Base-by-base conservation (phyloP, 371 early-diverging fungal species). In the Syncephalastrum sp. region DNA sequence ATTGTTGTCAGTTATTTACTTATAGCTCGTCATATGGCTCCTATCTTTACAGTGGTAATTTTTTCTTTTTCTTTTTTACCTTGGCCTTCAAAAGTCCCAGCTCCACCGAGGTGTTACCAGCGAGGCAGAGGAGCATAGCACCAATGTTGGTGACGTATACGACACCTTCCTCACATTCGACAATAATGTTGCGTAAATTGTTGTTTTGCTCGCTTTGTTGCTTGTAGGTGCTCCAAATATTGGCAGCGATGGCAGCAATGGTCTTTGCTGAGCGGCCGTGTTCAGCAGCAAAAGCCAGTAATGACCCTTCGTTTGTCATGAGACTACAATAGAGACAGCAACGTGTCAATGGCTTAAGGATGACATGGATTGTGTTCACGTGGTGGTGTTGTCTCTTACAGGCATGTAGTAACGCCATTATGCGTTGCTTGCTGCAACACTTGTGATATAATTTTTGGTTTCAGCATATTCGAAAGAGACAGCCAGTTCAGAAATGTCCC, bases 201-300 rank as follows among this genome's bases (percentile, higher is more conserved):
- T 72, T 63, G 57, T 65, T 61, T 13, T 46, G 62, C 47, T 61
- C 69, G 51, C 77, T 63, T 60, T 27, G 43, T 44, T 86, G 81
- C 64, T 87, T 85, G 49, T 90, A 89, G 8, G 86, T 86, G 33
- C 80, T 81, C 90, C 92, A 91, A n/a, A 89, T 79, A 65, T 88
- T 89, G 54, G 88, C 83, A 3, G 84, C 84, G 42, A 90, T 85
- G 16, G 92, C 90, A 10, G 90, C 87, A 58, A 84, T 75, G 47
- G 83, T 79, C 38, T 81, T 82, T 1, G 88, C 89, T 24, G 84
- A 80, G 29, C 78, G 74, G 50, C 84, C 87, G 15, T 82, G 71
- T 17, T 81, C 83, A 24, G 88, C 86, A 29, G 87, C 78, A 65
- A 81, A 91, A 7, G 88, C 85, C 29, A 91, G 66, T 17, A 90